Percentiles rank a stretch among this genome's conserved stretches.
phyloP scores from a whole-genome alignment of 2,329 filamentous ascomycete species.

The Metarhizium album region DNA sequence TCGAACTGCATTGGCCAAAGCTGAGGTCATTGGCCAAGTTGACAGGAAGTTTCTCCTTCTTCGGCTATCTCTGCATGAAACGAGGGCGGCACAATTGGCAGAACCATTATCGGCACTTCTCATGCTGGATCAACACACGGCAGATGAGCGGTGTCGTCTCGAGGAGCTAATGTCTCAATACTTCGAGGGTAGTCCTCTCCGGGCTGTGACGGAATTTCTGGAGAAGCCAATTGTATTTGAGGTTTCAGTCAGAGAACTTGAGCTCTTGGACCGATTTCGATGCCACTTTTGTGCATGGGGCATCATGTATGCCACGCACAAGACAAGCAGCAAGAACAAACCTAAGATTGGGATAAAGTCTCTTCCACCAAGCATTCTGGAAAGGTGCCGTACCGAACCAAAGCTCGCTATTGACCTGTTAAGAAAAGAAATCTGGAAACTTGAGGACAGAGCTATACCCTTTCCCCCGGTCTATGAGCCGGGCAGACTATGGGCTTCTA shows the following conservation, averaged over 20 bases:
- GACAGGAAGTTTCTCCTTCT: conserved; percentile 82
- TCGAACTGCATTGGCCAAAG: conserved; percentile 46
- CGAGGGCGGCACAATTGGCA: neutral
- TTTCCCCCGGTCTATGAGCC: neutral
- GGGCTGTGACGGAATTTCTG: conserved; percentile 26
- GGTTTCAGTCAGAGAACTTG: conserved; percentile 47
- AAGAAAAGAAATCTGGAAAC: conserved; percentile 61
- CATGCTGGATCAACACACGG: conserved; percentile 87
- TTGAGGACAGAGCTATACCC: conserved; percentile 34
- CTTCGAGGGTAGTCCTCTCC: conserved; percentile 22
- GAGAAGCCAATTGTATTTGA: conserved; percentile 53
- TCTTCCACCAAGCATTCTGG: conserved; percentile 62
- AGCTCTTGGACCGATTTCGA: conserved; percentile 43
- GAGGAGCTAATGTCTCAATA: conserved; percentile 56
- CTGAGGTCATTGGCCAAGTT: conserved; percentile 68
- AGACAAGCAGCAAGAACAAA: conserved; percentile 28
- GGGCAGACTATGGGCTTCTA: conserved; percentile 42
- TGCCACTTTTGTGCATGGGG: conserved; percentile 64
- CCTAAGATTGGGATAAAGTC: conserved; percentile 30
- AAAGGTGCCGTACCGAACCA: conserved; percentile 65
- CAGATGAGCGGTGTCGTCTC: conserved; percentile 76
- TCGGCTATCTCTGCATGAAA: conserved; percentile 32
- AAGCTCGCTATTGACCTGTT: conserved; percentile 63
- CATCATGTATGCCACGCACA: conserved; percentile 56
- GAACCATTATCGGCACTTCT: conserved; percentile 46